A percentile compares a stretch with the other conserved stretches of the same genome.
phyloP scores from a whole-genome alignment of 352 stramenopile species.

The Phytophthora vignae region DNA sequence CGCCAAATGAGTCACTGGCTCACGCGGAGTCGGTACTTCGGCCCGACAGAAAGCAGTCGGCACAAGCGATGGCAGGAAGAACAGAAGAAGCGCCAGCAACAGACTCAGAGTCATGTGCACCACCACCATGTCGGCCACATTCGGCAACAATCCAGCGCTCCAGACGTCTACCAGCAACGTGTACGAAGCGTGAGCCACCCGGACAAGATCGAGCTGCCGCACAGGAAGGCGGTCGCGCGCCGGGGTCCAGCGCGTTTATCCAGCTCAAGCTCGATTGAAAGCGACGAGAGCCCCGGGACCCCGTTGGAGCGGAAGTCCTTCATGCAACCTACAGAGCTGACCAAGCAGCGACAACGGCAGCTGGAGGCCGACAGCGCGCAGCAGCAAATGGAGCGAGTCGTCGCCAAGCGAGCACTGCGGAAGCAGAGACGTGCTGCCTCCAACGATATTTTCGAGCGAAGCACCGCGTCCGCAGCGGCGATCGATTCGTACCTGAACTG shows the following conservation, averaged over 20 bases:
- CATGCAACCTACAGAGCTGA: constrained; percentile 63
- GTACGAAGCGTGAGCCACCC: constrained; percentile 51
- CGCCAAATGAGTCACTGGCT: constrained; percentile 60
- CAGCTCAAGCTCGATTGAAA: constrained; percentile 39
- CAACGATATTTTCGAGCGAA: constrained; percentile 51
- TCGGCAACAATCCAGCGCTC: constrained; percentile 6
- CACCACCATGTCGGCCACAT: constrained; percentile 26
- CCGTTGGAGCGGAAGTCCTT: constrained; percentile 64
- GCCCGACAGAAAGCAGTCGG: constrained; percentile 77
- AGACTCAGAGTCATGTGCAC: constrained; percentile 36
- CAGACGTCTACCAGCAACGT: constrained; percentile 27
- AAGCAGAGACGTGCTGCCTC: constrained; percentile 50
- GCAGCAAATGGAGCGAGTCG: constrained; percentile 35
- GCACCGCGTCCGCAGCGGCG: constrained; percentile 24
- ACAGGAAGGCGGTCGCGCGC: constrained; percentile 12
- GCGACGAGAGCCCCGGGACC: constrained; percentile 38
- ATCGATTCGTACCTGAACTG: constrained; percentile 41
- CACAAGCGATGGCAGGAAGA: constrained; percentile 82
- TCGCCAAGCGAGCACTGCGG: constrained; percentile 41
- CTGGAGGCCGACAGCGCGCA: constrained; percentile 24
- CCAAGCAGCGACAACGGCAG: constrained; percentile 46
- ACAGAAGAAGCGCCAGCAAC: constrained; percentile 64
- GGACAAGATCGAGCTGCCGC: constrained; percentile 26
- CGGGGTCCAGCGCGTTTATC: constrained; percentile 15
- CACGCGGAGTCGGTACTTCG: constrained; percentile 80